phyloP scores from a whole-genome alignment of 2,329 filamentous ascomycete species.

The Akanthomyces muscarius region DNA sequence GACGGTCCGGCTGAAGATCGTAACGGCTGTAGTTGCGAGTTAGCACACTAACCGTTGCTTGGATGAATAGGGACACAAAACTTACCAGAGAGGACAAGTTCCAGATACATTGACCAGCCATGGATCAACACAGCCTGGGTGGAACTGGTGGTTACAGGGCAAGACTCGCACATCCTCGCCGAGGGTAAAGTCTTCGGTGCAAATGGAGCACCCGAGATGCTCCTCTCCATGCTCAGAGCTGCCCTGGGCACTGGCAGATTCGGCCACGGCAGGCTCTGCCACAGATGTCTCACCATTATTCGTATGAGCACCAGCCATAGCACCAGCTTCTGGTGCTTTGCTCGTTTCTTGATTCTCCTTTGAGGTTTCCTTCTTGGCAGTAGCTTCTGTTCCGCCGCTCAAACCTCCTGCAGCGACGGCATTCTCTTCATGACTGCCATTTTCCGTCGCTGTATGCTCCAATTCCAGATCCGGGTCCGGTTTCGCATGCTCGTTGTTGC shows the following conservation, averaged over 20 bases:
- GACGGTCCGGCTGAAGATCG: conserved; percentile 45
- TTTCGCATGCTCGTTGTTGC: conserved; percentile 56
- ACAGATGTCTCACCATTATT: background rate
- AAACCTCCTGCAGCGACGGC: conserved; percentile 13
- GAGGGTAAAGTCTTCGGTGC: conserved; percentile 63
- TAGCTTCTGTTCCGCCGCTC: background rate
- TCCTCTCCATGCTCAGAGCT: conserved; percentile 30
- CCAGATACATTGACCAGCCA: conserved; percentile 68
- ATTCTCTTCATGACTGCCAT: conserved; percentile 20
- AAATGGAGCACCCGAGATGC: conserved; percentile 60
- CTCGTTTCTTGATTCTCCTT: background rate
- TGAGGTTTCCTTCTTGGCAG: background rate
- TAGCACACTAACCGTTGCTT: conserved; percentile 15
- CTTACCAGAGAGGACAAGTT: conserved; percentile 66
- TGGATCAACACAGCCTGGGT: conserved; percentile 64
- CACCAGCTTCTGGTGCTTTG: background rate
- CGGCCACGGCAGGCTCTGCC: background rate
- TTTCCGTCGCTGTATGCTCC: conserved; percentile 32
- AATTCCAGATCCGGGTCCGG: conserved; percentile 53
- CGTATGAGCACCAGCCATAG: background rate
- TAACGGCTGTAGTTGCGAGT: conserved; percentile 42
- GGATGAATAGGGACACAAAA: conserved; percentile 18
- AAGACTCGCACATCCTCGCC: conserved; percentile 65
- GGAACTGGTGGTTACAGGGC: conserved; percentile 65
- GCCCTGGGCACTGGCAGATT: background rate